Evolutionary conservation across 2,329 filamentous ascomycete species (phyloP), one percentile per base, ranked within the genome.

Genomic region (Colletotrichum sp.): DNA sequence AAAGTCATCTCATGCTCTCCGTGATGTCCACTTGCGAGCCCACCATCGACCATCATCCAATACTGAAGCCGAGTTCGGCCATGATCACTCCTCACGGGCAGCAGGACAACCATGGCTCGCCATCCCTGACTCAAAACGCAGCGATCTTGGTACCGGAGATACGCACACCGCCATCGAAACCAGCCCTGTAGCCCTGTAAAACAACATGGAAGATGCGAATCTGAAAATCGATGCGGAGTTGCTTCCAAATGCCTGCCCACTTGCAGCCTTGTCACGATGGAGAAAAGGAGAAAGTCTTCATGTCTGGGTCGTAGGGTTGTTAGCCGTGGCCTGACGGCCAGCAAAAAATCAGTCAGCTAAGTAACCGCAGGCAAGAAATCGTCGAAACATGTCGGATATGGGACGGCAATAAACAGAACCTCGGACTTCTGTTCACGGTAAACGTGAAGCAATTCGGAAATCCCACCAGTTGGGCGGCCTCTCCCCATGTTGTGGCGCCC

Each of bases 21-120:
- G 11, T 32, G 8, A 61, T 61, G 61, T 44, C 61, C 61, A 64
- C 61, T 64, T 39, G 28, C n/a, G 16, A 64, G 15, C 61, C 61
- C 34, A 64, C 61, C 34, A 12, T 64, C 0, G 15, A 27, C 11
- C 25, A 64, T 8, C 12, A 28, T 27, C 22, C 15, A 25, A 28
- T 32, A 13, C 32, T 22, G 30, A 63, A 63, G 27, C 59, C 30
- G 59, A 63, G 11, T 30, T 36, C 59, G 59, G 59, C n/a, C 27
- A 22, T 25, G 27, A 30, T 64, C 61, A 16, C 61, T 8, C 12
- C 28, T 44, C 22, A 16, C 22, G 13, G 61, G 34, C 55, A 59
- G n/a, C n/a, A 64, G 25, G 9, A 16, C 15, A 52, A 22, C 61
- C 61, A 64, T 22, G 32, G 61, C 34, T 39, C 22, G 0, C 22